These are phyloP conservation scores for Neltuma alba DNA, from an alignment of 306 rosid species.

Conservation along the genomic window DNA sequence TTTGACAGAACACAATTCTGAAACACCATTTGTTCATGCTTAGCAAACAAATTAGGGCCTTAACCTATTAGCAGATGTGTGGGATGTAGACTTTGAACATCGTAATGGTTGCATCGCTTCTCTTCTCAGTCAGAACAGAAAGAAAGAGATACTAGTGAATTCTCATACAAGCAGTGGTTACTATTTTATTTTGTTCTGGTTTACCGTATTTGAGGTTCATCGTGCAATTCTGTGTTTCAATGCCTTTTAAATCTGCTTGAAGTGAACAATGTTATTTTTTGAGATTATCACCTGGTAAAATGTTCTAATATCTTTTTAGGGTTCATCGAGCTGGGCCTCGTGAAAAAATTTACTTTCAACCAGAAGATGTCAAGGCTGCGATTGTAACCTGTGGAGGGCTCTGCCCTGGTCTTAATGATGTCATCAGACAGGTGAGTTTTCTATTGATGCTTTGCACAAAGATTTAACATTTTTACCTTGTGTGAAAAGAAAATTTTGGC, in stretches of 20 bases:
- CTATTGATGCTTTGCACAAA: conserved; percentile 24
- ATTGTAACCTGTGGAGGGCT: conserved; percentile 99
- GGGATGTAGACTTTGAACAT: conserved; percentile 6
- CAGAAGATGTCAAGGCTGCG: conserved; percentile 96
- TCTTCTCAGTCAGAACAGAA: neutral
- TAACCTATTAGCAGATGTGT: neutral
- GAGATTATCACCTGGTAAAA: conserved; percentile 10
- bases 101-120: neutral
- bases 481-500: conserved; percentile 17
- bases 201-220: neutral
- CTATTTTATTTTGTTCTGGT: neutral
- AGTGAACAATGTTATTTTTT: neutral
- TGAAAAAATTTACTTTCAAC: conserved; percentile 86
- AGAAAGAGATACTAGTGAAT: neutral
- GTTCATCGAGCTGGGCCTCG: conserved; percentile 99
- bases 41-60: neutral
- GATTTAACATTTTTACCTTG: conserved; percentile 1
- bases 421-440: conserved; percentile 87
- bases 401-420: conserved; percentile 99
- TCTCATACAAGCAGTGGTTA: conserved; percentile 12
- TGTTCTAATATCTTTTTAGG: conserved; percentile 53
- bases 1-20: neutral
- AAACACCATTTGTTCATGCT: neutral
- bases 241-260: neutral
- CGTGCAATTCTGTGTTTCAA: conserved; percentile 17